These are phyloP conservation scores for Oryza meridionalis DNA, from an alignment of 176 grass and related monocot species.

Conservation along the genomic window DNA sequence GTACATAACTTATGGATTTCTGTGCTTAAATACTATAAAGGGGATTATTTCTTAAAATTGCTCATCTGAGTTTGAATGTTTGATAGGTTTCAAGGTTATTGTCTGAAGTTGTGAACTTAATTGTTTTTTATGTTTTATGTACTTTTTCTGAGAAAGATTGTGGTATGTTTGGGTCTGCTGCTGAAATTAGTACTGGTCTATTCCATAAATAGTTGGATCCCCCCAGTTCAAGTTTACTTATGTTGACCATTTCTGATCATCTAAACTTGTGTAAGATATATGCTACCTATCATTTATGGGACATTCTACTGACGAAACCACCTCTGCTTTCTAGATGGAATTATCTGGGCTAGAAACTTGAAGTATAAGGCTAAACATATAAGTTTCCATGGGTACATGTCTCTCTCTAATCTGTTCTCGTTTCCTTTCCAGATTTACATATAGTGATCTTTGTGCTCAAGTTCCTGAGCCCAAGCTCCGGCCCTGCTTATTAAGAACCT, in stretches of 20 bases:
- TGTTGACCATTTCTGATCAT: background rate
- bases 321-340: conserved; percentile 7
- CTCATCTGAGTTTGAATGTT: background rate
- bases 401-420: conserved; percentile 32
- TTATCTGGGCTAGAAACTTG: conserved; percentile 13
- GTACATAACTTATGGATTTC: background rate
- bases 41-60: background rate
- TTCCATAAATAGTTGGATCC: conserved; percentile 17
- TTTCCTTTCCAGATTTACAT: conserved; percentile 88
- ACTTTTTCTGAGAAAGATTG: conserved; percentile 24
- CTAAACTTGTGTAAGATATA: conserved; percentile 25
- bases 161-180: background rate
- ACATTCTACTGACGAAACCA: background rate
- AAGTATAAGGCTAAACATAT: conserved; percentile 14
- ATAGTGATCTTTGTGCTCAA: conserved; percentile 96
- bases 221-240: conserved; percentile 15
- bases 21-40: background rate
- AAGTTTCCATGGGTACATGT: conserved; percentile 22
- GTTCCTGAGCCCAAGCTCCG: conserved; percentile 92
- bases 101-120: conserved; percentile 6
- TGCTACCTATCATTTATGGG: background rate
- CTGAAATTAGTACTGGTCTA: background rate
- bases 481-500: conserved; percentile 89
- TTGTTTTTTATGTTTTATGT: conserved; percentile 4
- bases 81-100: background rate